phyloP scores from a whole-genome alignment of 352 stramenopile genomes.

The Pelagophyceae sp. region DNA sequence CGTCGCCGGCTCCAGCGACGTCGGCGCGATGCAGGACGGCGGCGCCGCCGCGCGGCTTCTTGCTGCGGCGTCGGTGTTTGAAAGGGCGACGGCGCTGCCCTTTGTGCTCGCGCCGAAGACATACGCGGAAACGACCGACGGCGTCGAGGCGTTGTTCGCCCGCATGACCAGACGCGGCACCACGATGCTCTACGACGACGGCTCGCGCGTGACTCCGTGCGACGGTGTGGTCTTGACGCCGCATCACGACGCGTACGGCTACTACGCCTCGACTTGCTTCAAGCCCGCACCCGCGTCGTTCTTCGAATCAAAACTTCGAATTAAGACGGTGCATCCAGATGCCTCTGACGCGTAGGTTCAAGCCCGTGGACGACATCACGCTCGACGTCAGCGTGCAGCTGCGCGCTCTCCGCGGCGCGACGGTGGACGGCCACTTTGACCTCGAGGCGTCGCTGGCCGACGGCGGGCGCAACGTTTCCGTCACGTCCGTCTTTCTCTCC shows the following conservation, averaged over 20 bases:
- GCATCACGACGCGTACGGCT: background rate
- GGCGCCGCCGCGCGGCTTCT: background rate
- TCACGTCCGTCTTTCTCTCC: background rate
- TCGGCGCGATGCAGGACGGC: constrained; percentile 20
- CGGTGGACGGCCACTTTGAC: background rate
- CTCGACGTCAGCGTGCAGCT: background rate
- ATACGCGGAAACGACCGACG: constrained; percentile 24
- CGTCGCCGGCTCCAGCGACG: constrained; percentile 19
- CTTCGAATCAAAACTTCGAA: too few species aligned
- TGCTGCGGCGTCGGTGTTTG: background rate
- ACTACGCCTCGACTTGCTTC: constrained; percentile 12
- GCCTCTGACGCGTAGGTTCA: too few species aligned
- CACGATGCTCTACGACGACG: background rate
- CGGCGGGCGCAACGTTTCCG: background rate
- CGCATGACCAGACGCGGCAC: too few species aligned
- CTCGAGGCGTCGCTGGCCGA: constrained; percentile 14
- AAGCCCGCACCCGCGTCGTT: background rate
- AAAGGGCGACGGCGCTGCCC: background rate
- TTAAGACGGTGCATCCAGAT: too few species aligned
- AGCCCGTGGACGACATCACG: background rate
- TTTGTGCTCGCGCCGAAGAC: background rate
- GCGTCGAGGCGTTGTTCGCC: background rate
- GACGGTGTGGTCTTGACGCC: background rate
- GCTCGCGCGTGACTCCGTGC: background rate
- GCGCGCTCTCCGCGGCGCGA: background rate